Evolutionary conservation across 179 eudicot genomes (phyloP), one percentile per base, ranked within the genome.

Genomic region (Camellia oleifera): DNA sequence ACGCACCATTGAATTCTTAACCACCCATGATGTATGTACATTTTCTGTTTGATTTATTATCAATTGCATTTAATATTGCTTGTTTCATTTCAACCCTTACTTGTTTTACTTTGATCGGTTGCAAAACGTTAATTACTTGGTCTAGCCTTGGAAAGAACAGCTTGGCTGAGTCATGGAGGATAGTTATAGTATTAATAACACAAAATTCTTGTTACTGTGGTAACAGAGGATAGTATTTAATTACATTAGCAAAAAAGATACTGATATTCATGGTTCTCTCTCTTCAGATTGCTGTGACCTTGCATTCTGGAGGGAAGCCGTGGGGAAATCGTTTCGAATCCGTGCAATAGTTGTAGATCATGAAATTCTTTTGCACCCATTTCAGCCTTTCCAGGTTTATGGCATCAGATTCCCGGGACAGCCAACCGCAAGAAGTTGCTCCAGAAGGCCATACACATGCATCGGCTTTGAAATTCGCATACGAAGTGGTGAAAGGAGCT

Each of bases 231-330:
- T 32, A 32, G 40, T 32, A 32, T 32, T 52, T 58, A 58, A 58
- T 58, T 58, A 58, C 62, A 58, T 12, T 8, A 58, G 0, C 62
- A 58, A 12, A 8, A 58, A 0, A 13, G 17, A 58, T 7, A 7
- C 4, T 58, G 3, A 58, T 58, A 58, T 10, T 58, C 12, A 13
- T 10, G 62, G 4, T 14, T 10, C 18, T 58, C 15, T 10, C 62
- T 10, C 12, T 12, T 8, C 12, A 58, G 3, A 13, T 10, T 58
- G 62, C 4, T 8, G 62, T 58, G 74, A 40, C 42, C 32, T 61
- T 68, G 82, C 84, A 81, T 66, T 81, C 80, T 2, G 80, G 80
- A 26, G 84, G 80, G 45, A 70, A 50, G 12, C 84, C 84, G 66
- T 71, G 80, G 44, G 84, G 81, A 71, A 81, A 81, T n/a, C 84